Base-by-base conservation (phyloP, 208 protist species). In the Blechomonas ayalai region DNA sequence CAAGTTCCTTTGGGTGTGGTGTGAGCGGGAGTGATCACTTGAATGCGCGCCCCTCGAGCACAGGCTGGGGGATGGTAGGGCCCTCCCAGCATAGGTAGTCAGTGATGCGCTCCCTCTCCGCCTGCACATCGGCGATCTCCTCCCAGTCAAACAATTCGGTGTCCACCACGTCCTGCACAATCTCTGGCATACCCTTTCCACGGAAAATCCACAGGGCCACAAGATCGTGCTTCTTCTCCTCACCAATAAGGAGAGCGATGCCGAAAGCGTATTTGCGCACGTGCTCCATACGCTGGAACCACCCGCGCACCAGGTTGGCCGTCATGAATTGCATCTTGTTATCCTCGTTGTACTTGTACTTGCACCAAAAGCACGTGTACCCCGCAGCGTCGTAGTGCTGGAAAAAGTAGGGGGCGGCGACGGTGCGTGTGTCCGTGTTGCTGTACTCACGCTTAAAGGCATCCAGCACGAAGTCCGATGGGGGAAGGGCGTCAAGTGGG, bases 201-300 rank as follows among this genome's bases (percentile, higher is more conserved):
- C 79, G 79, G 70, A 89, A 82, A 41, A 89, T 60, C 79, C 79
- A 89, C 51, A 89, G 46, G 20, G 42, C 73, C 20, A 79, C 67
- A 24, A 89, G 58, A 58, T 89, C 79, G 60, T 89, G 79, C 56
- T 70, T 41, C 33, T 52, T 66, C 36, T 82, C 75, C 67, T 84
- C 73, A 22, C 79, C 79, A 55, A 88, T 84, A 54, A 88, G 66
- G 27, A 88, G 79, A 13, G 72, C 79, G 22, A 83, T 51, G 47
- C 78, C 78, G 52, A 84, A 89, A 44, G 75, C 68, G 68, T 89
- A 88, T 65, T 89, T 84, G 67, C 75, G 79, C 27, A 61, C 55
- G 68, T 82, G 74, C 63, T 84, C 74, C 79, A 89, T 89, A 59
- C 79, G 79, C 72, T 82, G 74, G 66, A 89, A 89, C 79, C 74